phyloP scores from a whole-genome alignment of 208 protist genomes.

The Porcisia hertigi region DNA sequence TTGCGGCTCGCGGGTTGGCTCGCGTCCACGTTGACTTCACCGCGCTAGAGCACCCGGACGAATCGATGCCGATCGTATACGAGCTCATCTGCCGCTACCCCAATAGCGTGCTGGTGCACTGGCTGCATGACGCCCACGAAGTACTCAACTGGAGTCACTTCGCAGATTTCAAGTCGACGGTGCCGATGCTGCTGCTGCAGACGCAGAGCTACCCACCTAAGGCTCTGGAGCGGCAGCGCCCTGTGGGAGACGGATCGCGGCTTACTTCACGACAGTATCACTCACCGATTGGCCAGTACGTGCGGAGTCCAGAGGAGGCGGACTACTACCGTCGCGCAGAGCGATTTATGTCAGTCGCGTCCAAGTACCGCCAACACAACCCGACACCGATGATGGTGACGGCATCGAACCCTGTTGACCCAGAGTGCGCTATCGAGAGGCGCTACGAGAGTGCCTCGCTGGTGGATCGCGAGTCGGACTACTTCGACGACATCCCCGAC shows the following conservation, averaged over 20 bases:
- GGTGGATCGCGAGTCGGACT: slow-evolving; percentile 24
- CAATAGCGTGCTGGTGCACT: slow-evolving; percentile 84
- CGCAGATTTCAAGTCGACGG: slow-evolving; percentile 52
- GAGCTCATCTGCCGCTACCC: slow-evolving; percentile 76
- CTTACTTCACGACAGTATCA: slow-evolving; percentile 40
- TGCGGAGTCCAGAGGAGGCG: slow-evolving; percentile 25
- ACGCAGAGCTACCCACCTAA: slow-evolving; percentile 62
- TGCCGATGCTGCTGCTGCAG: slow-evolving; percentile 80
- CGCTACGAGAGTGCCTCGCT: slow-evolving; percentile 20
- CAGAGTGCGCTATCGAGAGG: neutral
- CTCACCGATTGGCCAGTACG: slow-evolving; percentile 23
- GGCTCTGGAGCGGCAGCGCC: slow-evolving; percentile 26
- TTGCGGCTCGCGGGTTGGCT: slow-evolving; percentile 70
- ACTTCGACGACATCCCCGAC: slow-evolving; percentile 24
- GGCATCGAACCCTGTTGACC: neutral
- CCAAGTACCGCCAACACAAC: slow-evolving; percentile 19
- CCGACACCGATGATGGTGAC: slow-evolving; percentile 12
- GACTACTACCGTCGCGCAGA: slow-evolving; percentile 32
- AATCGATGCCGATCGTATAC: slow-evolving; percentile 81
- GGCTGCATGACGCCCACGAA: slow-evolving; percentile 88
- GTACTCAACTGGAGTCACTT: slow-evolving; percentile 88
- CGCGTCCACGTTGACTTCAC: slow-evolving; percentile 88
- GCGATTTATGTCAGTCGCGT: slow-evolving; percentile 16
- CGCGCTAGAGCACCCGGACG: slow-evolving; percentile 86
- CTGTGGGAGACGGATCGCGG: slow-evolving; percentile 25